Evolutionary conservation across 1,139 yeast species (phyloP), one percentile per base, ranked within the genome.

Genomic region (Blastobotrys ciferrii): DNA sequence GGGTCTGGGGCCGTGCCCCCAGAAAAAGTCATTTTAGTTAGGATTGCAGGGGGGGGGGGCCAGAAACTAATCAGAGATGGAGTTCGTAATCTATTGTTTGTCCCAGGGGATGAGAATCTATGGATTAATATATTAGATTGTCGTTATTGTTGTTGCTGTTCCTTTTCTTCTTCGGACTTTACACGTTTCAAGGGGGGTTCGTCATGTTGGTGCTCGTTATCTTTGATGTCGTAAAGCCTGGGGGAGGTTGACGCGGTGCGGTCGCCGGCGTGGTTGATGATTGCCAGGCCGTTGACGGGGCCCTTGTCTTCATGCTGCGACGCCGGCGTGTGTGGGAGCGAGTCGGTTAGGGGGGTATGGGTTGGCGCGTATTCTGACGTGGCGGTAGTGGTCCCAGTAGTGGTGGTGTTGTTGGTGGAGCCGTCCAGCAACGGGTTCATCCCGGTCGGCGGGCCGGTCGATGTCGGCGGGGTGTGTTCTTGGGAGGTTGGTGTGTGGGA

Each of bases 301-400:
- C 32, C 25, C 13, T 32, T 28, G 31, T 40, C 45, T 30, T 41
- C 45, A 23, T 32, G 46, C 33, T 35, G 39, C 36, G 49, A 31
- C 18, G 52, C 43, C 11, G 58, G 58, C 14, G 60, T 55, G 45
- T 56, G 55, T 2, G 60, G 58, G 40, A 54, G 44, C 11, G 53
- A 48, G 43, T 55, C 60, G 11, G 60, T 54, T 45, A 55, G 47
- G 5, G 60, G 60, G 13, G 60, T 57, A 41, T 52, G 45, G 12
- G 59, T 49, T 17, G 54, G 53, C 31, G 49, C 46, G 20, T 50
- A 52, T 20, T 52, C 55, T 23, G 45, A 36, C 20, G 32, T 33
- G 11, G 38, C 40, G 12, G 46, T 17, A 14, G 35, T 13, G 25
- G 41, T 23, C 11, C 28, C 9, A 9, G 44, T 15, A 23, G 9